phyloP scores from a whole-genome alignment of 75 land plant species.

The Adiantum capillusveneris region DNA sequence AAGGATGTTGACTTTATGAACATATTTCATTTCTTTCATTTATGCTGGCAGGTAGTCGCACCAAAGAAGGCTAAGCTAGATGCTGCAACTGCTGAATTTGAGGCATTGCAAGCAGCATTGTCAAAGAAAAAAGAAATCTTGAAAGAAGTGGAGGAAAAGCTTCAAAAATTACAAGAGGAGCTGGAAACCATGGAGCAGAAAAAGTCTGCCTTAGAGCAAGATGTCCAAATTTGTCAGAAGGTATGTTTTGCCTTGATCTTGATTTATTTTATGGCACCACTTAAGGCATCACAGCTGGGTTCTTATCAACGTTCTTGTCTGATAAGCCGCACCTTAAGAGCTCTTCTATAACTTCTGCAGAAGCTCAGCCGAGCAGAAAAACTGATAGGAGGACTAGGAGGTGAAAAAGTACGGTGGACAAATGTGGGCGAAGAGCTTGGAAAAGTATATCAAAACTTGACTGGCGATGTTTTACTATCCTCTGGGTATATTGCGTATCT shows the following conservation, averaged over 20 bases:
- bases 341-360: slow-evolving; percentile 3
- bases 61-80: slow-evolving; percentile 34
- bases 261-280: too few relatives aligned
- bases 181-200: slow-evolving; percentile 22
- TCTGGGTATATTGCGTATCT: slow-evolving; percentile 41
- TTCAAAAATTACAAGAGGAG: slow-evolving; percentile 20
- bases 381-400: slow-evolving; percentile 34
- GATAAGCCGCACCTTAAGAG: too few relatives aligned
- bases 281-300: too few relatives aligned
- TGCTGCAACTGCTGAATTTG: slow-evolving; percentile 32
- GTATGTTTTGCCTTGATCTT: slow-evolving; percentile 2
- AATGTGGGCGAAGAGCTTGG: slow-evolving; percentile 18
- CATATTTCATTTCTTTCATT: too few relatives aligned
- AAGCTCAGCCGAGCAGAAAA: slow-evolving; percentile 31
- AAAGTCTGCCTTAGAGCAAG: slow-evolving; percentile 23
- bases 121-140: slow-evolving; percentile 26
- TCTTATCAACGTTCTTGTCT: too few relatives aligned
- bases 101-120: slow-evolving; percentile 26
- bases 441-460: slow-evolving; percentile 10
- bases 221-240: slow-evolving; percentile 30
- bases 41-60: slow-evolving; percentile 24
- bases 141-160: slow-evolving; percentile 28
- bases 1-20: too few relatives aligned
- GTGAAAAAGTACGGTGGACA: slow-evolving; percentile 37
- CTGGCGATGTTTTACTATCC: slow-evolving; percentile 26